Evolutionary conservation across 352 stramenopile species (phyloP).

Genomic region (Phytophthora melonis): DNA sequence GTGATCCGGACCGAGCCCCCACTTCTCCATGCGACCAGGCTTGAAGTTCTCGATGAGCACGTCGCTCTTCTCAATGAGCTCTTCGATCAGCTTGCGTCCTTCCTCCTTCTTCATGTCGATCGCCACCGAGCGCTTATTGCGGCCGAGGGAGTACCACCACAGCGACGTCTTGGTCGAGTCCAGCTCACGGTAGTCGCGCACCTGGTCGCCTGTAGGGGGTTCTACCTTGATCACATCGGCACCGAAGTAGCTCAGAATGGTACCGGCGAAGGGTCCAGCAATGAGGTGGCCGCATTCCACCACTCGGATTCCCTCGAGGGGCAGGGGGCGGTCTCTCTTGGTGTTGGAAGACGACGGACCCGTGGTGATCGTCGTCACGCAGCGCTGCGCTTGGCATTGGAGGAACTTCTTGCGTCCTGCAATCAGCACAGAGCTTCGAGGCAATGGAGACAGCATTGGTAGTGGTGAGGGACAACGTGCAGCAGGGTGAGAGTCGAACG

Average conservation of each 20-base stretch:
- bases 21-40: conserved; percentile 90
- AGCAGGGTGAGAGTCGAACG: conserved; percentile 4
- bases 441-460: conserved; percentile 4
- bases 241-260: conserved; percentile 91
- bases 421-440: conserved; percentile 19
- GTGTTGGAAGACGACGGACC: conserved; percentile 12
- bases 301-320: conserved; percentile 77
- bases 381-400: conserved; percentile 20
- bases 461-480: neutral
- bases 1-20: conserved; percentile 77
- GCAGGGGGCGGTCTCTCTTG: conserved; percentile 42
- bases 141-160: conserved; percentile 91
- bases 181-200: conserved; percentile 83
- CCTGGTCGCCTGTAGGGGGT: conserved; percentile 83
- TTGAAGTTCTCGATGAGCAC: conserved; percentile 92
- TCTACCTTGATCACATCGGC: conserved; percentile 93
- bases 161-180: conserved; percentile 80
- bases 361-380: conserved; percentile 50
- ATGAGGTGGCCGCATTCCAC: conserved; percentile 87
- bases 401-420: conserved; percentile 9
- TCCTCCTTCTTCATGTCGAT: conserved; percentile 84
- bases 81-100: conserved; percentile 68
- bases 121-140: conserved; percentile 88
- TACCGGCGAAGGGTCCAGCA: conserved; percentile 81
- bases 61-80: conserved; percentile 80